phyloP scores from a whole-genome alignment of 177 flowering plant species.

The Vitis hybrid region DNA sequence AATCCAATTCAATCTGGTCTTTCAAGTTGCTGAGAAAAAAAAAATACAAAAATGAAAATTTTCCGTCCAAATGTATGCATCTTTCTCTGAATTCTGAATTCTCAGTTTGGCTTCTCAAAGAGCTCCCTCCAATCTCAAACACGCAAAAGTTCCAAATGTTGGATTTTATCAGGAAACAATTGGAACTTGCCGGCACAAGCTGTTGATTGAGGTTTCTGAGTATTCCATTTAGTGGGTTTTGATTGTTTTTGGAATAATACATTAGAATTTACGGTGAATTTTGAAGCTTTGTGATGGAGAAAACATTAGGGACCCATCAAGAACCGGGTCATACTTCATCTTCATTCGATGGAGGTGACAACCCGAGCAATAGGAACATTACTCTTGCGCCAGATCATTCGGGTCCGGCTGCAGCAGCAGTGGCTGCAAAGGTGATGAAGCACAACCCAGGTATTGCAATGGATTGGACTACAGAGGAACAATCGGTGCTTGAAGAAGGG shows the following conservation, averaged over 20 bases:
- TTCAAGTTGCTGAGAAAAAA: no score
- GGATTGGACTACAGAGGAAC: conserved; percentile 76
- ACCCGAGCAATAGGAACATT: conserved; percentile 26
- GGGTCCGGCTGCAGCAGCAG: background rate
- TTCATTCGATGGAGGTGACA: conserved; percentile 25
- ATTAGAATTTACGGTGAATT: background rate
- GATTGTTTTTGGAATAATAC: background rate
- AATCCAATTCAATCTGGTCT: no score
- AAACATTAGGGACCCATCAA: conserved; percentile 50
- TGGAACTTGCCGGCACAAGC: conserved; percentile 8
- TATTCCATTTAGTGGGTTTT: background rate
- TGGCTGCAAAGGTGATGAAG: conserved; percentile 38
- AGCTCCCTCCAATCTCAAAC: conserved; percentile 16
- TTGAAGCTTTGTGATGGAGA: conserved; percentile 37
- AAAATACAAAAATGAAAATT: no score
- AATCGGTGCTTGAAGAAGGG: conserved; percentile 54
- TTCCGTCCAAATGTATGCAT: no score
- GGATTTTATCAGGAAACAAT: background rate
- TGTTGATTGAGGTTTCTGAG: conserved; percentile 1
- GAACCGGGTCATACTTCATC: conserved; percentile 28
- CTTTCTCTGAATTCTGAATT: no score
- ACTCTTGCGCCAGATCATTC: conserved; percentile 4
- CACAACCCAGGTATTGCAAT: conserved; percentile 56
- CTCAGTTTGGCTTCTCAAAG: background rate
- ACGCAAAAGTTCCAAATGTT: background rate